Evolutionary conservation across 2,329 filamentous ascomycete genomes (phyloP), one percentile per base, ranked within the genome.

Genomic region (Trichophyton benhamiae): DNA sequence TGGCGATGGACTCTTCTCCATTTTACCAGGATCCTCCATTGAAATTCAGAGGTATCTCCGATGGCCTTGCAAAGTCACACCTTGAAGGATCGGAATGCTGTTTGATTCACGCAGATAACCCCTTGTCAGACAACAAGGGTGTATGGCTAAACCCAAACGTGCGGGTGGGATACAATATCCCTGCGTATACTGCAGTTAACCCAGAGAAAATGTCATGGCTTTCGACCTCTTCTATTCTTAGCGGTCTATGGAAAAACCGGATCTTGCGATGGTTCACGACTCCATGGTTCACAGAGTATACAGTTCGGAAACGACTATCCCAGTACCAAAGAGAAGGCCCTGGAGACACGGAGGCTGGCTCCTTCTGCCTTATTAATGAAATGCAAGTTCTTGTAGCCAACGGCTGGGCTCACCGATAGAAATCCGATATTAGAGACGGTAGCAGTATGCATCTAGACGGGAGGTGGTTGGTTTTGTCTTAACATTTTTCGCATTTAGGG

Each of bases 11-110:
- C 53, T 62, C 64, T 58, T 63, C 65, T 52, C 66, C 66, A 59
- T 68, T 48, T 65, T 68, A 59, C 69, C 69, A 58, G 30, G 61
- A 6, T 61, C 64, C 1, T 60, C 69, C 1, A 68, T 65, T 88
- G 0, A 77, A 74, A n/a, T 89, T 89, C 71, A 82, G 87, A 8
- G 85, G 79, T 3, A 77, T 87, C 22, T 69, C 82, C 0, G 86
- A 88, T 68, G 80, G 78, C 3, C 80, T 92, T 1, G 79, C 79
- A 0, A 62, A 66, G 2, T 68, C 67, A 33, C 72, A 75, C 53
- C 77, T 91, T 27, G 88, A 91, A 72, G 88, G 80, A n/a, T 87
- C 84, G 13, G 88, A 91, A 72, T 91, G 87, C 75, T 91, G 88
- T 72, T 80, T 91, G 59, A 74, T 76, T 17, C 73, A 76, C 44